Evolutionary conservation across 2,329 filamentous ascomycete species (phyloP).

Genomic region (Fusarium hainanense): DNA sequence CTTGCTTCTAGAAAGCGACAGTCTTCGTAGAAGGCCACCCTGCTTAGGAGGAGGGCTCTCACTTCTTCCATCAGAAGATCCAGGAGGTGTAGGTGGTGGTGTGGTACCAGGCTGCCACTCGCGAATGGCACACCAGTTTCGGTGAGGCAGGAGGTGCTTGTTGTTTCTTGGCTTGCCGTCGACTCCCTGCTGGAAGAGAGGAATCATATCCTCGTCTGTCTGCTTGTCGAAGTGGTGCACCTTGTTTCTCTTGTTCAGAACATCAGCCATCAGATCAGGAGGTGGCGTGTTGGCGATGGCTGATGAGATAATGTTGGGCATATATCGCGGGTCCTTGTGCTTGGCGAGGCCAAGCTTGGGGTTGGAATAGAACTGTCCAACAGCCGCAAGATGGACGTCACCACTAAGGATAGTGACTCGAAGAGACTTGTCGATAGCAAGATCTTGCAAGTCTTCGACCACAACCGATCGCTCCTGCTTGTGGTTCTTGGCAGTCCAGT

Average conservation of each 20-base stretch:
- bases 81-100: constrained; percentile 74
- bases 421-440: constrained; percentile 92
- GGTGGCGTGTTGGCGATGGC: constrained; percentile 94
- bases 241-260: constrained; percentile 94
- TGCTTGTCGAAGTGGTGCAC: constrained; percentile 76
- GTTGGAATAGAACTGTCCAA: constrained; percentile 96
- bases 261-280: constrained; percentile 86
- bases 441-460: constrained; percentile 90
- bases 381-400: constrained; percentile 90
- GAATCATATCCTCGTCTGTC: constrained; percentile 96
- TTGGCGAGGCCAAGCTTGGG: constrained; percentile 82
- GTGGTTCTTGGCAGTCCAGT: constrained; percentile 97
- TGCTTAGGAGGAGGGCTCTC: constrained; percentile 52
- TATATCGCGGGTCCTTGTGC: constrained; percentile 93
- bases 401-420: constrained; percentile 93
- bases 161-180: constrained; percentile 93
- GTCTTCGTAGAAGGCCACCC: constrained; percentile 57
- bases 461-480: constrained; percentile 89
- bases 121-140: constrained; percentile 96
- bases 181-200: constrained; percentile 88
- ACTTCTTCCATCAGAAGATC: constrained; percentile 59
- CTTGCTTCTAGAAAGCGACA: constrained; percentile 55
- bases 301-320: constrained; percentile 94
- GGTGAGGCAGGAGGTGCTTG: constrained; percentile 84
- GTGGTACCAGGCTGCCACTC: constrained; percentile 83